Percentiles rank a stretch among this genome's conserved stretches.
Conservation (phyloP, 768 basidiomycete genomes). For the Termitomyces sp. region DNA sequence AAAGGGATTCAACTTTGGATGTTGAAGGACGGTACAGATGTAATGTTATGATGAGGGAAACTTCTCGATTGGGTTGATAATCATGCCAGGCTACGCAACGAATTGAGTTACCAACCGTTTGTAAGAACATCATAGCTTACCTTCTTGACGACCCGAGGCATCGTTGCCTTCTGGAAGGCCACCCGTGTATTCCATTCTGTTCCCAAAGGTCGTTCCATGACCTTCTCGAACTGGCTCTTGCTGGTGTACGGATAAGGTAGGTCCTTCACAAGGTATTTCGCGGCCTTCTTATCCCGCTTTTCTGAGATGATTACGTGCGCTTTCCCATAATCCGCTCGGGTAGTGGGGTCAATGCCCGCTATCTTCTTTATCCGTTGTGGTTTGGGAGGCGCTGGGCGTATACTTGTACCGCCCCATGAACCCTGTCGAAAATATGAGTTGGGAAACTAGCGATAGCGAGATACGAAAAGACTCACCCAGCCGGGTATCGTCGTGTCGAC, state of each 20-base stretch:
- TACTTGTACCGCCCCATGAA: conserved; percentile 85
- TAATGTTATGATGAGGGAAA: background rate
- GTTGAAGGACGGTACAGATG: background rate
- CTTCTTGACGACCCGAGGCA: conserved; percentile 88
- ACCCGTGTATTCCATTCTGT: conserved; percentile 92
- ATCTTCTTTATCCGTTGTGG: conserved; percentile 76
- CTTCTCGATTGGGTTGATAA: conserved; percentile 15
- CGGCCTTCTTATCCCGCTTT: conserved; percentile 90
- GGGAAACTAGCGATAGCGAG: background rate
- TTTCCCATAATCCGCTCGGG: conserved; percentile 82
- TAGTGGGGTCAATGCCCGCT: conserved; percentile 72
- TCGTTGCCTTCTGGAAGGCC: conserved; percentile 77
- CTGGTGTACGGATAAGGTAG: conserved; percentile 94
- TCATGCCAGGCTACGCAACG: conserved; percentile 8
- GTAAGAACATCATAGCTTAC: conserved; percentile 30
- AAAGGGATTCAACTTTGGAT: background rate
- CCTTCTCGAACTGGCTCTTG: conserved; percentile 87
- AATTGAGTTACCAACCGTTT: background rate
- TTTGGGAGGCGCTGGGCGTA: conserved; percentile 55
- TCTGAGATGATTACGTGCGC: conserved; percentile 94
- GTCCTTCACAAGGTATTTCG: conserved; percentile 87
- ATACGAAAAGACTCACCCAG: conserved; percentile 64
- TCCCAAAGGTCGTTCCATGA: conserved; percentile 78
- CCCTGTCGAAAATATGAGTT: conserved; percentile 48
- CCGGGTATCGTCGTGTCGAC: conserved; percentile 91